Conservation (phyloP, 1,139 yeast species). For the Zygotorulaspora mrakii region DNA sequence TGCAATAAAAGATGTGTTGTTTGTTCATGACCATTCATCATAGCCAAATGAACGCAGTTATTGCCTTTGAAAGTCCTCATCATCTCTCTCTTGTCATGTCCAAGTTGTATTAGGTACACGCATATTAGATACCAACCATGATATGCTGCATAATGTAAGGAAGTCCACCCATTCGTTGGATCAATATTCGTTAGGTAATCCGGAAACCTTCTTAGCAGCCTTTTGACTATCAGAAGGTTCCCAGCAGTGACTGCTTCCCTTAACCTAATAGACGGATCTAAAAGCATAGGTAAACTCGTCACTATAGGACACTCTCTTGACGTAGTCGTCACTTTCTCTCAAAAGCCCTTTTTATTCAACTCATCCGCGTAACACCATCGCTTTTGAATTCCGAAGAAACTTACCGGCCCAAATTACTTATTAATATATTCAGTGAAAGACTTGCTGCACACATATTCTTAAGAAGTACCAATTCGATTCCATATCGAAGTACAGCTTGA, state of each 20-base stretch:
- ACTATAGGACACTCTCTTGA: too few relatives aligned
- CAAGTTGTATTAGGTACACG: constrained; percentile 51
- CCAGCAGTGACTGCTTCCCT: constrained; percentile 73
- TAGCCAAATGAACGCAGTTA: constrained; percentile 75
- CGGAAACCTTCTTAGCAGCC: constrained; percentile 70
- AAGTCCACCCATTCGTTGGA: constrained; percentile 77
- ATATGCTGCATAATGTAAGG: constrained; percentile 81
- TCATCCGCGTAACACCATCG: not conserved
- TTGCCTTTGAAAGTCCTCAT: constrained; percentile 60
- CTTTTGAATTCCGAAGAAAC: too few relatives aligned
- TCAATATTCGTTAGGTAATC: constrained; percentile 73
- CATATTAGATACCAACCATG: constrained; percentile 79
- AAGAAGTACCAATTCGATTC: too few relatives aligned
- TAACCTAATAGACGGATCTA: constrained; percentile 65
- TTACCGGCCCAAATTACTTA: not conserved
- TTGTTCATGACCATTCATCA: constrained; percentile 66
- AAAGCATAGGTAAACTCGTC: constrained; percentile 44
- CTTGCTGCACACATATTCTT: too few relatives aligned
- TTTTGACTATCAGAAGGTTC: constrained; percentile 65
- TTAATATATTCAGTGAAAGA: too few relatives aligned
- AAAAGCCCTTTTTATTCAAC: not conserved
- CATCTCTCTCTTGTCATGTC: constrained; percentile 49
- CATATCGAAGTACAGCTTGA: too few relatives aligned
- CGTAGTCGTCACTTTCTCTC: not conserved
- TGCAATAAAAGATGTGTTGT: constrained; percentile 78